Evolutionary conservation across 2,329 filamentous ascomycete genomes (phyloP), one percentile per base, ranked within the genome.

Genomic region (Ceratocystiopsis minuta): DNA sequence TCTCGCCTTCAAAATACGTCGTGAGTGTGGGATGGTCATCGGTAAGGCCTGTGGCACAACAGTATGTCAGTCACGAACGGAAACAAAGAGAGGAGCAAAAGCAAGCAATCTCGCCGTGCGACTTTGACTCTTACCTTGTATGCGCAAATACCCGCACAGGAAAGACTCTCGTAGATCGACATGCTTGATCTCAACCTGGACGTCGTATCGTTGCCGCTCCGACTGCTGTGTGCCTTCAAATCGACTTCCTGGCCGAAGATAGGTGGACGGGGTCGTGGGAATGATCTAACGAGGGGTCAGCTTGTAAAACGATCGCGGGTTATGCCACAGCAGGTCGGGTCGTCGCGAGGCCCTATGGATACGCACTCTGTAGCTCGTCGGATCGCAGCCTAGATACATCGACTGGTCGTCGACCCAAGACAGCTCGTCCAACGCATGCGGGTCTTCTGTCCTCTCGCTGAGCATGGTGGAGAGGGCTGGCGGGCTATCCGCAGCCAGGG

Each of bases 1-100:
- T 93, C 61, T 98, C 90, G 57, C 88, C 87, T 61, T 96, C 88
- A 53, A 98, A 98, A 58, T 92, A 98, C 1, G 90, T 98, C 10
- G 88, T 96, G 40, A 98, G 67, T n/a, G 87, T 95, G 13, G 88
- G 88, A 57, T 96, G 88, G 60, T 95, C 87, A 56, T 92, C 81
- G 0, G 90, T 96, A 15, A 98, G 67, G 41, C 87, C 87, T 95
- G 50, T 12, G 15, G 14, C 20, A 18, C 4, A 13, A 12, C 45
- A 46, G 43, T 40, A 43, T 42, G 16, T 18, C 38, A 24, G 15
- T 18, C 24, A 37, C 3, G 24, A 31, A 34, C 38, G 18, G 17
- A 35, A 35, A 37, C 5, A 14, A 37, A 20, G 12, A 16, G 12
- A 15, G n/a, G n/a, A n/a, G n/a, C n/a, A 36, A 36, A 24, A 36